Percentiles rank a stretch among this genome's conserved stretches.
These are phyloP conservation scores for Suillus paluster DNA, from an alignment of 768 basidiomycete species.

Conservation along the genomic window DNA sequence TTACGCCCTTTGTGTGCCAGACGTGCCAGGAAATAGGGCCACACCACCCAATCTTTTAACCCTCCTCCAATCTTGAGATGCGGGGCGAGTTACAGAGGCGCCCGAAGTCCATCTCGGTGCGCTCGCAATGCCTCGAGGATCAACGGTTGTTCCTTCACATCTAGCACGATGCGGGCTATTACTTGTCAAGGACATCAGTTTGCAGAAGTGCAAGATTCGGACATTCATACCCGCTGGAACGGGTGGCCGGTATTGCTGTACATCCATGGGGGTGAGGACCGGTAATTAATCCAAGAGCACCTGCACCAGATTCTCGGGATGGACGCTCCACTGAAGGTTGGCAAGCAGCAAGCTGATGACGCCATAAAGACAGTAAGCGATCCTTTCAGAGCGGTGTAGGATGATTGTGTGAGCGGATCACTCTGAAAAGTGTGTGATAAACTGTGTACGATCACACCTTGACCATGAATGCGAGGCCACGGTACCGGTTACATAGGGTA, in stretches of 20 bases:
- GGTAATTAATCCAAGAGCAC: constrained; percentile 45
- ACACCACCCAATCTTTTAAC: no score
- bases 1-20: no score
- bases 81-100: no score
- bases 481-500: background rate
- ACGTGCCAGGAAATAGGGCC: no score
- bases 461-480: no score
- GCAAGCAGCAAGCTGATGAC: constrained; percentile 23
- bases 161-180: no score
- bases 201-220: constrained; percentile 56
- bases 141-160: no score
- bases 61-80: no score
- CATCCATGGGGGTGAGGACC: constrained; percentile 68
- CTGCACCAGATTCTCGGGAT: constrained; percentile 75
- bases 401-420: background rate
- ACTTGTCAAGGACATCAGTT: constrained; percentile 51
- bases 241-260: constrained; percentile 77
- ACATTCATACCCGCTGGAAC: constrained; percentile 62
- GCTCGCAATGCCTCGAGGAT: no score
- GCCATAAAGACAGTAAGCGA: constrained; percentile 28
- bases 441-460: background rate
- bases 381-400: constrained; percentile 17
- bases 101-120: no score
- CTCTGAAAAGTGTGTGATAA: background rate
- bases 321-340: constrained; percentile 48